Evolutionary conservation across 192 early-diverging fungal genomes (phyloP).

Genomic region (Mortierella alpina): DNA sequence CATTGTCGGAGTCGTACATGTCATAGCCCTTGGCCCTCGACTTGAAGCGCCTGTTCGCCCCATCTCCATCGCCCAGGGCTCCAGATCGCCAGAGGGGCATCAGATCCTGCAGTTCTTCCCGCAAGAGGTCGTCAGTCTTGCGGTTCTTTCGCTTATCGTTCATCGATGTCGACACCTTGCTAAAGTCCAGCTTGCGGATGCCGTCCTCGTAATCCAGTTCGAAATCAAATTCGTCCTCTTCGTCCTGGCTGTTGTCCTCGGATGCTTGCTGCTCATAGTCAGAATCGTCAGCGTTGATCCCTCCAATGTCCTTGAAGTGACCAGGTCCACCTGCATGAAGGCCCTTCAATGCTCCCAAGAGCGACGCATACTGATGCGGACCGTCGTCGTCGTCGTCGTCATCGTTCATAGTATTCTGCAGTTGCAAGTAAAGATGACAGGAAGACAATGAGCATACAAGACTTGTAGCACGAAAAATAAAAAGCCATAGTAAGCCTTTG

Average conservation of each 20-base stretch:
- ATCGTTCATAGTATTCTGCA: conserved; percentile 30
- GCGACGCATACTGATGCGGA: conserved; percentile 13
- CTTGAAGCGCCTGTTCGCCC: conserved; percentile 25
- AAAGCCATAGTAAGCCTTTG: too few relatives aligned
- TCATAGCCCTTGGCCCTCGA: conserved; percentile 48
- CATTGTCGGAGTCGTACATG: conserved; percentile 43
- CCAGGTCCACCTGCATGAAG: conserved; percentile 18
- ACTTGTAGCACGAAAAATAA: too few relatives aligned
- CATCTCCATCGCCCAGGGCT: conserved; percentile 39
- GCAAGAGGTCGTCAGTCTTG: conserved; percentile 31
- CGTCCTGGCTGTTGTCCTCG: conserved; percentile 17
- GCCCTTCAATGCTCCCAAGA: conserved; percentile 36
- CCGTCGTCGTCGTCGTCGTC: conserved; percentile 19
- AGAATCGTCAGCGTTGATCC: conserved; percentile 9
- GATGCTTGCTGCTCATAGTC: conserved; percentile 38
- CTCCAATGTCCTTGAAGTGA: conserved; percentile 26
- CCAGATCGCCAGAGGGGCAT: conserved; percentile 46
- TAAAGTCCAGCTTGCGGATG: conserved; percentile 37
- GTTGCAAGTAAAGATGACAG: not conserved
- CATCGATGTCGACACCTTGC: conserved; percentile 10
- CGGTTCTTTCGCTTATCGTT: conserved; percentile 43
- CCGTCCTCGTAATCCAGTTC: conserved; percentile 46
- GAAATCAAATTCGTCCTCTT: conserved; percentile 44
- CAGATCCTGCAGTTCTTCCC: conserved; percentile 31
- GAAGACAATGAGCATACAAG: not conserved